Base-by-base conservation (phyloP, 139 green algal species). In the Coelastrella sp. region DNA sequence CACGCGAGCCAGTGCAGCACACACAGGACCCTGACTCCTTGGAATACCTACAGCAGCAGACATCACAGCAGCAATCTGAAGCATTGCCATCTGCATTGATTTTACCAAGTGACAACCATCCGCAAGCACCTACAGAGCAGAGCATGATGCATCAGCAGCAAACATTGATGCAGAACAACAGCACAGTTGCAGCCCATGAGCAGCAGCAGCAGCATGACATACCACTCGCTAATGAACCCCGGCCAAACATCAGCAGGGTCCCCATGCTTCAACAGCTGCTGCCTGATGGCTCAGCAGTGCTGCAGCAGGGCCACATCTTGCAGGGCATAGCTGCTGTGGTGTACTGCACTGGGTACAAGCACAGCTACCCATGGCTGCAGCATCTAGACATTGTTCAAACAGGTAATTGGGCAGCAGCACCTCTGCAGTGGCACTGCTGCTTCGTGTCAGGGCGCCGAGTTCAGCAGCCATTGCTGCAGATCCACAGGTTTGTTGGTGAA, bases 341-440 rank as follows among this genome's bases (percentile, higher is more conserved):
- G 10, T 96, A 94, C 74, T 94, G 92, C 92, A 96, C 93, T 8
- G 93, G 94, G 14, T 96, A 96, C 76, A 49, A 93, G 74, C 94
- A 95, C 81, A 73, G 14, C 12, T 95, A 95, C 81, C 93, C 90
- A 4, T 96, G 95, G 68, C 76, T 97, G 82, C 49, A 94, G 14
- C 84, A 83, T 49, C 57, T 68, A 7, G 89, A 81, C 27, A 59
- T 94, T 4, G 27, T 96, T 7, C 17, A 76, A 19, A 27, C 19
- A 27, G 68, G 68, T 76, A 24, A 19, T 7, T 76, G 35, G 35
- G 3, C 1, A 49, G 35, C 35, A 49, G 35, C 35, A 49, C 35
- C 35, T 49, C 35, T 49, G 35, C 35, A 49, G 35, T 49, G 35
- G 35, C 35, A 49, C 35, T 49, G 35, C 35, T 49, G 35, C 35